Base-by-base conservation (phyloP, 129 eudicot genomes). In the Gnaphalium uliginosum region DNA sequence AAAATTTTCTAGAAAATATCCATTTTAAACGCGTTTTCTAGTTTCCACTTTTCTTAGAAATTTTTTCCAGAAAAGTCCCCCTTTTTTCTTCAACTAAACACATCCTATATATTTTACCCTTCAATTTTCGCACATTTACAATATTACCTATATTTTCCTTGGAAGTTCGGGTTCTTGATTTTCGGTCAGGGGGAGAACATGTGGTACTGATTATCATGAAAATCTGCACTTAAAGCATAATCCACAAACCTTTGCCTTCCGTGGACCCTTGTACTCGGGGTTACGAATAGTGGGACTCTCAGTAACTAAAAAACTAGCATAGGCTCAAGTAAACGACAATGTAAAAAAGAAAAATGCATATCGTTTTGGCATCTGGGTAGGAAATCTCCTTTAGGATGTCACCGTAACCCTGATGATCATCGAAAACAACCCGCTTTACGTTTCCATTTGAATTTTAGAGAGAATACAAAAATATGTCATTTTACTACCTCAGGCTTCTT, bases 191-290 rank as follows among this genome's bases (percentile, higher is more conserved):
- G 87, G 25, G 69, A 2, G 53, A 15, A 13, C 35, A 35, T 10
- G 14, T 14, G 41, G 4, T 43, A 15, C 22, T 4, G n/a, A 77
- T 6, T 29, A 33, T 33, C 39, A 33, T 33, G 39, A 33, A 6
- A 33, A 33, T 33, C 39, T 33, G 39, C 32, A 29, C 4, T 29
- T 2, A 77, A 68, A 22, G 10, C 10, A 56, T 18, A 65, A 13
- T 23, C 43, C 18, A 73, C 96, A 83, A 81, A 93, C 96, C 96
- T 90, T 93, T 73, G 94, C 78, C 69, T 82, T 73, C 98, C 96
- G 90, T 78, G 92, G 92, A 56, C 98, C 98, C 90, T 93, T 93
- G 92, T 93, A 90, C 80, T 93, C 96, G 0, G 96, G 96, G 86
- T 93, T 93, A 35, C 94, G 88, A 77, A 93, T 87, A 57, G 96